Base-by-base conservation (phyloP, 805 yeast genomes). In the Teunomyces tritomae region DNA sequence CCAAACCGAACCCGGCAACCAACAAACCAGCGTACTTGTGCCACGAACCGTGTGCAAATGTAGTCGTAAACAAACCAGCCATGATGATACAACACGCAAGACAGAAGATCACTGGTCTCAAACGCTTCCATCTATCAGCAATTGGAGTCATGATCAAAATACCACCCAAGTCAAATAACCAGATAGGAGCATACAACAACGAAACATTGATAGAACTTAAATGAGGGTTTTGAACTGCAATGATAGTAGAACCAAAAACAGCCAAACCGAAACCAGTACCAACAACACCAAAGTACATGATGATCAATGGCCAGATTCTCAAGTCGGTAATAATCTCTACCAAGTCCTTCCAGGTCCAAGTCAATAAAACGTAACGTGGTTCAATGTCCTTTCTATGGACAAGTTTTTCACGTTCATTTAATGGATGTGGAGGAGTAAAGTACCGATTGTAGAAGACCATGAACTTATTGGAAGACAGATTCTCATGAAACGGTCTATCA, bases 211-310 rank as follows among this genome's bases (percentile, higher is more conserved):
- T 85, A 2, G 89, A 80, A 2, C 82, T 65, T 53, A 86, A 71
- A 5, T 61, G 54, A 2, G 92, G 84, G 61, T 87, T 82, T 53
- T 84, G 82, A 4, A 79, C 77, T 43, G 74, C 65, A 57, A 89
- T 84, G 55, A 89, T 79, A 7, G 92, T 83, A 3, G 96, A 84
- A 4, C 91, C 96, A 65, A 85, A 89, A 16, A 85, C 92, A 28
- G 90, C 90, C 43, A 89, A 70, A 28, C 96, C 96, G 58, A 78
- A 84, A 1, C 96, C 96, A n/a, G 89, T 82, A 41, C 96, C 96
- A 24, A 89, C 96, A 16, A 87, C 96, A 14, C 96, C 96, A 62
- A 89, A 89, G 67, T 89, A 89, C 96, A 89, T 89, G 68, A 89
- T 73, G 39, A 87, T 72, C 49, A 89, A 65, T 1, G 96, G 94